Conservation (phyloP, 768 basidiomycete genomes). For the Boletus reticuloceps region DNA sequence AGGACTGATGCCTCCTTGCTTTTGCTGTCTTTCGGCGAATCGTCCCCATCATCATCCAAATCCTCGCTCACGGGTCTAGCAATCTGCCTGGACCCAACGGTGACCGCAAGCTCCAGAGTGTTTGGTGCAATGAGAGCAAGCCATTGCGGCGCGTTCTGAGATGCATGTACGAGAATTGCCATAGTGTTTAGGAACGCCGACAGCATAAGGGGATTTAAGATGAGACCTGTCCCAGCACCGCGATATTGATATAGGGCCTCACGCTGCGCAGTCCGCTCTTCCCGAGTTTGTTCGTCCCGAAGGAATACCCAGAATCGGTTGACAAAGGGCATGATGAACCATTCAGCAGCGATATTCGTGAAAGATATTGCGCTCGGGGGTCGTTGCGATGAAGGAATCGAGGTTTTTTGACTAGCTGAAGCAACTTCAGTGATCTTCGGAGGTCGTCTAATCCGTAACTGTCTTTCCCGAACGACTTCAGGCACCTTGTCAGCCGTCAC, state of each 20-base stretch:
- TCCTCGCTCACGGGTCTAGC: slow-evolving; percentile 40
- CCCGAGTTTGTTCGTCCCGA: slow-evolving; percentile 76
- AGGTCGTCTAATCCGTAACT: slow-evolving; percentile 59
- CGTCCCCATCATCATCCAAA: slow-evolving; percentile 33
- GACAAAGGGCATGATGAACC: slow-evolving; percentile 85
- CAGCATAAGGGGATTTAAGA: slow-evolving; percentile 76
- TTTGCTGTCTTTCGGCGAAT: slow-evolving; percentile 15
- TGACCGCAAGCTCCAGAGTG: slow-evolving; percentile 78
- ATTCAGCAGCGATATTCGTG: slow-evolving; percentile 77
- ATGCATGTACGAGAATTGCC: slow-evolving; percentile 77
- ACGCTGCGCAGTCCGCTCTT: slow-evolving; percentile 63
- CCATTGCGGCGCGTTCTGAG: slow-evolving; percentile 79
- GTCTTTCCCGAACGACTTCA: slow-evolving; percentile 67
- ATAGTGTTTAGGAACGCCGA: slow-evolving; percentile 75
- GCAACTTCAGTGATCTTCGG: slow-evolving; percentile 45
- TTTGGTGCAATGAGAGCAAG: slow-evolving; percentile 78
- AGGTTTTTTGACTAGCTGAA: slow-evolving; percentile 19
- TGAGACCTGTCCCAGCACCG: slow-evolving; percentile 76
- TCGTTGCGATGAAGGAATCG: background rate
- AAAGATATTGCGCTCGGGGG: slow-evolving; percentile 38
- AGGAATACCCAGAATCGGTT: slow-evolving; percentile 96
- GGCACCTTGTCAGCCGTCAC: slow-evolving; percentile 55
- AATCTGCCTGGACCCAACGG: slow-evolving; percentile 67
- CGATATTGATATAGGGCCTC: slow-evolving; percentile 56
- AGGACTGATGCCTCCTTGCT: slow-evolving; percentile 72